A percentile compares a stretch with the other conserved stretches of the same genome.
Evolutionary conservation across 306 rosid species (phyloP).

Genomic region (Glycine soja): DNA sequence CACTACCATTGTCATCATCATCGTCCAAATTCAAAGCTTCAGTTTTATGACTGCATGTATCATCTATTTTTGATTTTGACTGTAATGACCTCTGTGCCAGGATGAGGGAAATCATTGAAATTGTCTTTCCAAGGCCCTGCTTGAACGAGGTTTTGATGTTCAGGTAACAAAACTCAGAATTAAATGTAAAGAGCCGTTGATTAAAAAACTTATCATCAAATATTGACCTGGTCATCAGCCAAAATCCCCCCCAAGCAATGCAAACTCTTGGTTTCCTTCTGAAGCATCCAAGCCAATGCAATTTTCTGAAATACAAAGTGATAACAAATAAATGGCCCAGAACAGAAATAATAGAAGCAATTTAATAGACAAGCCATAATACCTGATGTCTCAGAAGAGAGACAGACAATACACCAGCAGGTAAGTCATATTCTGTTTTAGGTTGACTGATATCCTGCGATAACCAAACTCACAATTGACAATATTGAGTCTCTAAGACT

Average conservation of each 20-base stretch:
- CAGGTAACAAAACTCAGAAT: constrained; percentile 26
- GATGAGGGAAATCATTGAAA: constrained; percentile 93
- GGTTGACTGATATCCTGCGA: constrained; percentile 89
- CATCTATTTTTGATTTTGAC: constrained; percentile 69
- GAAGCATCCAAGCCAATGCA: constrained; percentile 97
- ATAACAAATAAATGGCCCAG: constrained; percentile 32
- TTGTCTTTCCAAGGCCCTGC: constrained; percentile 99
- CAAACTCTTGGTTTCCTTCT: constrained; percentile 91
- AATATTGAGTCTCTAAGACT: constrained; percentile 12
- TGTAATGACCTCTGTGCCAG: constrained; percentile 77
- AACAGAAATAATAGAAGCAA: constrained; percentile 5
- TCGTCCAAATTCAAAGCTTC: constrained; percentile 94
- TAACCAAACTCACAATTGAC: constrained; percentile 48
- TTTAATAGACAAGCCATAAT: constrained; percentile 39
- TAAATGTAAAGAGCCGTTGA: constrained; percentile 25
- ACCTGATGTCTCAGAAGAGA: constrained; percentile 97
- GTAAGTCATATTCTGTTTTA: constrained; percentile 69
- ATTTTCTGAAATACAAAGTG: constrained; percentile 72
- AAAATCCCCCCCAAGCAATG: constrained; percentile 98
- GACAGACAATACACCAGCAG: constrained; percentile 86
- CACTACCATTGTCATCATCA: constrained; percentile 68
- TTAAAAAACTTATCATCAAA: constrained; percentile 35
- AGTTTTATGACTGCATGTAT: constrained; percentile 60
- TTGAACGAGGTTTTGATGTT: constrained; percentile 46
- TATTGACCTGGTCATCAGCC: constrained; percentile 95